These are phyloP conservation scores for Cladosporium sphaerospermum DNA, from an alignment of 2,329 filamentous ascomycete species.

Conservation along the genomic window DNA sequence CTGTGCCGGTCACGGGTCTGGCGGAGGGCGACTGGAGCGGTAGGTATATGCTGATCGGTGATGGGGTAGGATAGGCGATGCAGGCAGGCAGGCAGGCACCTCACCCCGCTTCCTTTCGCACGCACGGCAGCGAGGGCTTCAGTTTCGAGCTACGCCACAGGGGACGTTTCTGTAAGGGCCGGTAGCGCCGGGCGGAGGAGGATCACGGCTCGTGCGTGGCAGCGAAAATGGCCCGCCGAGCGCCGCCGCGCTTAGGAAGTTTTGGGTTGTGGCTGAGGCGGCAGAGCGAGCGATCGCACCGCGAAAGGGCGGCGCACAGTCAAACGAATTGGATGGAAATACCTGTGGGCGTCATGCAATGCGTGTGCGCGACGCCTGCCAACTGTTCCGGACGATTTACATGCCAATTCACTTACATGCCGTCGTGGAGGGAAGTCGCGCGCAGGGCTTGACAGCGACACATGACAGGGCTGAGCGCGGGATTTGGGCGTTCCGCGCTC, in stretches of 20 bases:
- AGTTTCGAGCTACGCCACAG: conserved; percentile 2
- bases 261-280: conserved; percentile 1
- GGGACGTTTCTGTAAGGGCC: conserved; percentile 5
- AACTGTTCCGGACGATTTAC: not conserved
- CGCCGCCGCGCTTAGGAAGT: conserved; percentile 5
- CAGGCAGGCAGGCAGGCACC: not conserved
- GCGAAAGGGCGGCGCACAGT: conserved; percentile 2
- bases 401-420: not conserved
- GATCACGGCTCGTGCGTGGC: conserved; percentile 1
- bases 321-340: not conserved
- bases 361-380: not conserved
- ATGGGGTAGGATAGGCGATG: not conserved
- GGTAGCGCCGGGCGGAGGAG: conserved; percentile 1
- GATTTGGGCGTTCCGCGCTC: not conserved
- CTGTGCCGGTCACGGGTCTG: not conserved
- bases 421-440: not conserved
- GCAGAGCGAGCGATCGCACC: not conserved
- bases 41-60: conserved; percentile 4
- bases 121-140: not conserved
- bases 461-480: not conserved
- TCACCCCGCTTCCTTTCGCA: conserved; percentile 1
- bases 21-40: not conserved
- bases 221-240: conserved; percentile 3
- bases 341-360: not conserved
- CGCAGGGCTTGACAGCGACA: not conserved